Evolutionary conservation across 306 rosid genomes (phyloP).

Genomic region (Gastrolobium bilobum): DNA sequence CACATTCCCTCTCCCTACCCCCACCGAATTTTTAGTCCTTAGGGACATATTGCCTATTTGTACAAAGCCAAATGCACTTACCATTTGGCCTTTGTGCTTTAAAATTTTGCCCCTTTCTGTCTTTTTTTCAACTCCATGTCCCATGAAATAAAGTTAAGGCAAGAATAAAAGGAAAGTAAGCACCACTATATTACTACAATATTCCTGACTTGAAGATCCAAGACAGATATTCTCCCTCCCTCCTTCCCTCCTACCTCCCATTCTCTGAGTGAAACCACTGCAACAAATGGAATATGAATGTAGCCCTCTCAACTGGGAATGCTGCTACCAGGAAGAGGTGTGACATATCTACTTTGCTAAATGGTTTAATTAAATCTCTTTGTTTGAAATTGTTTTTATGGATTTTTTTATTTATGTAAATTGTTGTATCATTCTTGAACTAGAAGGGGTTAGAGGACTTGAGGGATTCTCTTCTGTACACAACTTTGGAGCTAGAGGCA

Average conservation of each 20-base stretch:
- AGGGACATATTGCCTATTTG: slow-evolving; percentile 42
- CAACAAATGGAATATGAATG: slow-evolving; percentile 76
- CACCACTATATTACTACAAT: slow-evolving; percentile 46
- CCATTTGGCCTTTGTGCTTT: slow-evolving; percentile 58
- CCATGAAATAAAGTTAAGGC: slow-evolving; percentile 47
- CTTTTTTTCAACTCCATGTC: slow-evolving; percentile 57
- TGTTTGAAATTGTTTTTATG: not conserved
- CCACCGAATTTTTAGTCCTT: slow-evolving; percentile 48
- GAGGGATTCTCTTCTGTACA: slow-evolving; percentile 68
- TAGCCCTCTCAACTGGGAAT: slow-evolving; percentile 71
- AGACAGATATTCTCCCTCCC: slow-evolving; percentile 42
- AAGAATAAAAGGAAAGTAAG: slow-evolving; percentile 45
- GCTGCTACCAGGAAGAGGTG: slow-evolving; percentile 70
- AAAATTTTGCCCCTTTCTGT: slow-evolving; percentile 58
- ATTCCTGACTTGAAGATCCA: slow-evolving; percentile 50
- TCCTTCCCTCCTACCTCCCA: slow-evolving; percentile 26
- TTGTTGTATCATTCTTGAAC: slow-evolving; percentile 39
- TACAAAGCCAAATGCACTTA: slow-evolving; percentile 54
- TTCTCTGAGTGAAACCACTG: slow-evolving; percentile 16
- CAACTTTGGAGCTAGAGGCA: slow-evolving; percentile 79
- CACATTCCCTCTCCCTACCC: slow-evolving; percentile 54
- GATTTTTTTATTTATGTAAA: not conserved
- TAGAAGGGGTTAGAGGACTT: slow-evolving; percentile 76
- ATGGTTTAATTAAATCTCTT: not conserved
- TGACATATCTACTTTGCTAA: slow-evolving; percentile 14